Conservation (phyloP, 2,329 filamentous ascomycete species). For the Xylariaceae sp. region DNA sequence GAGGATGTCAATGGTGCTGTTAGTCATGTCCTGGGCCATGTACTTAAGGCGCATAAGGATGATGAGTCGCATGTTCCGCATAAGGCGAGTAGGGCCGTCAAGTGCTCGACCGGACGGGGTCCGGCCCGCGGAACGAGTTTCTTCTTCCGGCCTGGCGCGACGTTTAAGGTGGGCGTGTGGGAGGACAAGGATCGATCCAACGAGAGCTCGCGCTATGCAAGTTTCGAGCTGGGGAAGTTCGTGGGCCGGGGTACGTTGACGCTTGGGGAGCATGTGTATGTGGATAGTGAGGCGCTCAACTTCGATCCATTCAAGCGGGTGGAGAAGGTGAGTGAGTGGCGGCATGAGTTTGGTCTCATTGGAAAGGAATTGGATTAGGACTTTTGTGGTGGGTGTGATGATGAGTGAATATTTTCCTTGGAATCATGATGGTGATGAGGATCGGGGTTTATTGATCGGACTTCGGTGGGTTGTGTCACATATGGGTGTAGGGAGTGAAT, state of each 20-base stretch:
- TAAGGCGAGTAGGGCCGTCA: constrained; percentile 10
- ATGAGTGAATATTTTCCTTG: no score
- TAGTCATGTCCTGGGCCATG: no score
- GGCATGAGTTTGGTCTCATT: constrained; percentile 30
- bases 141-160: constrained; percentile 31
- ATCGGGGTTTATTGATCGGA: not conserved
- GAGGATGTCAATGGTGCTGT: not conserved
- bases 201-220: constrained; percentile 18
- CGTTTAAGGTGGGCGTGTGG: constrained; percentile 31
- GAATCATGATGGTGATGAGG: not conserved
- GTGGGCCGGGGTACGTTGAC: constrained; percentile 23
- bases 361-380: constrained; percentile 24
- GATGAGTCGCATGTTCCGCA: constrained; percentile 12
- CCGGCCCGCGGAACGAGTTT: constrained; percentile 23
- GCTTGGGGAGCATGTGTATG: constrained; percentile 28
- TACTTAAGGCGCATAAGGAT: constrained; percentile 3
- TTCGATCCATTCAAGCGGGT: constrained; percentile 32
- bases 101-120: constrained; percentile 22
- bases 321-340: constrained; percentile 29
- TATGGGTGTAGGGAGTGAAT: not conserved
- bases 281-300: constrained; percentile 33
- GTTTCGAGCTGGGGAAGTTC: constrained; percentile 18
- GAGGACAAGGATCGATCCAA: constrained; percentile 23
- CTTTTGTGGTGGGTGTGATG: no score
- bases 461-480: not conserved